Percentiles rank a stretch among this genome's conserved stretches.
Conservation (phyloP, 495 filamentous ascomycete genomes). For the Neurospora hispaniola region DNA sequence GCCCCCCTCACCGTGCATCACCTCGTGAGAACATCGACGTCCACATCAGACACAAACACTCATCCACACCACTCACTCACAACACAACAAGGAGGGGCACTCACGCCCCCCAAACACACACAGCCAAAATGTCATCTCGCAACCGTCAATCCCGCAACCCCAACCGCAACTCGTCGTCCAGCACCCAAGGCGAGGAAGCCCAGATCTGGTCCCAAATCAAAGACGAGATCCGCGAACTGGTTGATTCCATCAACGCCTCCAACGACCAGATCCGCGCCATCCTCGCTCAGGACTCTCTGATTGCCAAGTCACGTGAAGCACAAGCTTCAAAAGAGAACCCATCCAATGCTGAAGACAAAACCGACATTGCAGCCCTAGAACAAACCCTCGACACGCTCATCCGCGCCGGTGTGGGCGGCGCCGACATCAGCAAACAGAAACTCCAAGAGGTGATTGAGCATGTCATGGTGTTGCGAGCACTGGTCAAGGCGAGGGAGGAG, state of each 20-base stretch:
- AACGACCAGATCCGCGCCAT: slow-evolving; percentile 29
- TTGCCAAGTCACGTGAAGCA: slow-evolving; percentile 16
- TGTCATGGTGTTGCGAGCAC: slow-evolving; percentile 32
- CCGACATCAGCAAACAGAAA: slow-evolving; percentile 26
- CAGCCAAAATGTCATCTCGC: slow-evolving; percentile 30
- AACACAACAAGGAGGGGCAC: neutral
- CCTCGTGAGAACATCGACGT: neutral
- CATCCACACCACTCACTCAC: neutral
- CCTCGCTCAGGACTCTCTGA: slow-evolving; percentile 33
- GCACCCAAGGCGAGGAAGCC: slow-evolving; percentile 36
- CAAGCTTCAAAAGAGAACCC: slow-evolving; percentile 3
- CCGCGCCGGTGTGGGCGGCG: slow-evolving; percentile 31
- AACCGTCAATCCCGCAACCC: slow-evolving; percentile 35
- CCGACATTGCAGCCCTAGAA: slow-evolving; percentile 22
- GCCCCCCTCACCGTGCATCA: neutral
- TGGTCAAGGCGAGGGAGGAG: slow-evolving; percentile 49
- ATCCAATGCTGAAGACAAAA: slow-evolving; percentile 3
- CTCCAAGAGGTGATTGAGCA: slow-evolving; percentile 34
- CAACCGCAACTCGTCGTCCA: slow-evolving; percentile 34
- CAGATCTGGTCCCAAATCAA: slow-evolving; percentile 36
- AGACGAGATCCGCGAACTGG: slow-evolving; percentile 27
- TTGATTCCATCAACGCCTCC: slow-evolving; percentile 32
- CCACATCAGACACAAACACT: neutral
- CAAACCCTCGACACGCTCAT: slow-evolving; percentile 30
- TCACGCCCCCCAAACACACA: neutral